Percentiles rank a stretch among this genome's conserved stretches.
Evolutionary conservation across 2,329 filamentous ascomycete species (phyloP).

Genomic region (Penicillium sclerotigenum): DNA sequence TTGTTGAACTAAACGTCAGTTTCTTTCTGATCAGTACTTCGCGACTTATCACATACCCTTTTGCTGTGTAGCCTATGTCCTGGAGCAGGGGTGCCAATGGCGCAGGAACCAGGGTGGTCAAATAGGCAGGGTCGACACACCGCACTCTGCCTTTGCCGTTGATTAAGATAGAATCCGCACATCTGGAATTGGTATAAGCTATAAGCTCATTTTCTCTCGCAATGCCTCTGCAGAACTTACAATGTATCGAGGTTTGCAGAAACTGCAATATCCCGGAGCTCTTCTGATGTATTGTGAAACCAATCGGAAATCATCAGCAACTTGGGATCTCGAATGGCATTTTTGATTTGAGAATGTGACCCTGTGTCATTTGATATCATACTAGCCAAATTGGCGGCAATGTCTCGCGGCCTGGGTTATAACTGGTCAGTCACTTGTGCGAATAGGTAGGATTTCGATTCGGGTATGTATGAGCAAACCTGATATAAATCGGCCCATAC

Average conservation of each 20-base stretch:
- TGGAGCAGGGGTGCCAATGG: background rate
- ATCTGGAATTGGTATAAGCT: slow-evolving; percentile 43
- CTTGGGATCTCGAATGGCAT: slow-evolving; percentile 20
- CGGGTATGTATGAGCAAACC: slow-evolving; percentile 3
- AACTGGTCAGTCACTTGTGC: background rate
- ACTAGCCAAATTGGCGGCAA: background rate
- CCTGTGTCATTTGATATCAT: slow-evolving; percentile 34
- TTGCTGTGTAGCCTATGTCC: background rate
- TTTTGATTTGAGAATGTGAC: slow-evolving; percentile 45
- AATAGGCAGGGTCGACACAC: background rate
- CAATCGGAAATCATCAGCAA: slow-evolving; percentile 55
- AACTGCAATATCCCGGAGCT: slow-evolving; percentile 30
- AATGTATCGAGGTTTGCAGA: slow-evolving; percentile 8
- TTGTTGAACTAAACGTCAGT: background rate
- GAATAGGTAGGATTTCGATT: slow-evolving; percentile 22
- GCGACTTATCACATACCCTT: background rate
- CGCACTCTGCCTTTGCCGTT: slow-evolving; percentile 50
- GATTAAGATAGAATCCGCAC: slow-evolving; percentile 59
- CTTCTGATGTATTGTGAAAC: slow-evolving; percentile 51
- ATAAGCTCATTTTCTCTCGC: background rate
- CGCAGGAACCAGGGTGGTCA: background rate
- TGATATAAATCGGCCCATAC: slow-evolving; percentile 53
- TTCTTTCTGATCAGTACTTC: background rate
- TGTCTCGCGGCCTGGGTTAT: background rate
- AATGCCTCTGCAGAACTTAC: background rate